Evolutionary conservation across 2,329 filamentous ascomycete species (phyloP), one percentile per base, ranked within the genome.

Genomic region (Exserohilum turcica): DNA sequence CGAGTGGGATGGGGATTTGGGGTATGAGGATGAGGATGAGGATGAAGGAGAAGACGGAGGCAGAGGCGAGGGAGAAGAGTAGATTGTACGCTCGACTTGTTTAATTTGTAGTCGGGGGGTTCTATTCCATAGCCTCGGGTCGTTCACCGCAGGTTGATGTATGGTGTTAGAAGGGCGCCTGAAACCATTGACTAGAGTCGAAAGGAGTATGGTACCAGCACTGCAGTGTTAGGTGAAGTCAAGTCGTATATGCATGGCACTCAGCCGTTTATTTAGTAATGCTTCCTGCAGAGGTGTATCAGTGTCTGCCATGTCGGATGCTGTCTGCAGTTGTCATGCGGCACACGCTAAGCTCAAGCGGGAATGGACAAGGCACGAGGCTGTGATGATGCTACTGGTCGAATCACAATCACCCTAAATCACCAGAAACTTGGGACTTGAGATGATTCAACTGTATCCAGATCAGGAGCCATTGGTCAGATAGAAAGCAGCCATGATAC

Each of bases 301-400:
- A 8, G n/a, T 42, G 5, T 31, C 15, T 29, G 38, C 24, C 15
- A 40, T 40, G 38, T 28, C 8, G 24, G 38, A 28, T 18, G 38
- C 15, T 29, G 24, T 5, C 24, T 29, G 10, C 10, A 47, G 45
- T 52, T 47, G 54, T 61, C 54, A 63, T 44, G 48, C 15, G 54
- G 28, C 43, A 37, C 42, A 35, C 52, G 48, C 50, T 50, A 42
- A 43, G 38, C 44, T 44, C 45, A n/a, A 39, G 46, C 33, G 44
- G 54, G 42, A 61, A 39, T 57, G 43, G 52, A 58, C 15, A 32
- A 38, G 33, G 49, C 62, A 65, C 56, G 63, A 53, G 59, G 56
- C 32, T 31, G 8, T 27, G 15, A 19, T 49, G 45, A 28, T 36
- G 18, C 36, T 29, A 19, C 27, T 47, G 47, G 38, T n/a, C n/a